Percentiles rank a stretch among this genome's conserved stretches.
These are phyloP conservation scores for Panellus pusillus DNA, from an alignment of 768 basidiomycete species.

Conservation along the genomic window DNA sequence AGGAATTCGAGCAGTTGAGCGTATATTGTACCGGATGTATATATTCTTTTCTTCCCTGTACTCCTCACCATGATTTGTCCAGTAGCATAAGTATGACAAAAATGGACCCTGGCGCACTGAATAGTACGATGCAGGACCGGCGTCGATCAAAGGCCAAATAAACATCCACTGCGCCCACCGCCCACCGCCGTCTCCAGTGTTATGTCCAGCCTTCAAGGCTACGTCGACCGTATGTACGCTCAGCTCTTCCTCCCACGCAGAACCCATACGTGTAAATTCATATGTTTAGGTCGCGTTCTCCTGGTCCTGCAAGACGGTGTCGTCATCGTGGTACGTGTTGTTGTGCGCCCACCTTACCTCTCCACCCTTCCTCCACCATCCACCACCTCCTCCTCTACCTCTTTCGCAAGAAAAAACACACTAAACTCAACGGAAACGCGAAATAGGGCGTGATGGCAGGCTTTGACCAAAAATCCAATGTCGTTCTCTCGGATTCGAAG, in stretches of 20 bases:
- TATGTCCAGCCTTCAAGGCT: slow-evolving; percentile 91
- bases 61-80: too few relatives aligned
- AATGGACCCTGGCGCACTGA: too few relatives aligned
- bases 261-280: background rate
- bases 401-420: too few relatives aligned
- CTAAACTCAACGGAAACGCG: slow-evolving; percentile 1
- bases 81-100: too few relatives aligned
- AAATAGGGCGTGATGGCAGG: slow-evolving; percentile 85
- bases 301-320: slow-evolving; percentile 96
- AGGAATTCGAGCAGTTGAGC: too few relatives aligned
- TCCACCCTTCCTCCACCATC: slow-evolving; percentile 12
- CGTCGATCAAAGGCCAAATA: background rate
- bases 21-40: too few relatives aligned
- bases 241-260: background rate
- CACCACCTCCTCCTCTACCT: background rate
- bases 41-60: too few relatives aligned
- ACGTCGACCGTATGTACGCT: slow-evolving; percentile 72
- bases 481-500: slow-evolving; percentile 91
- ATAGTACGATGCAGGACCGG: too few relatives aligned
- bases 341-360: too few relatives aligned
- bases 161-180: background rate
- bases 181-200: slow-evolving; percentile 25
- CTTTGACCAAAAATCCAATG: slow-evolving; percentile 93
- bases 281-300: slow-evolving; percentile 85
- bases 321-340: slow-evolving; percentile 75